Percentiles rank a stretch among this genome's conserved stretches.
phyloP scores from a whole-genome alignment of 2,329 filamentous ascomycete genomes.

The Mycosphaerelloides madeirae region DNA sequence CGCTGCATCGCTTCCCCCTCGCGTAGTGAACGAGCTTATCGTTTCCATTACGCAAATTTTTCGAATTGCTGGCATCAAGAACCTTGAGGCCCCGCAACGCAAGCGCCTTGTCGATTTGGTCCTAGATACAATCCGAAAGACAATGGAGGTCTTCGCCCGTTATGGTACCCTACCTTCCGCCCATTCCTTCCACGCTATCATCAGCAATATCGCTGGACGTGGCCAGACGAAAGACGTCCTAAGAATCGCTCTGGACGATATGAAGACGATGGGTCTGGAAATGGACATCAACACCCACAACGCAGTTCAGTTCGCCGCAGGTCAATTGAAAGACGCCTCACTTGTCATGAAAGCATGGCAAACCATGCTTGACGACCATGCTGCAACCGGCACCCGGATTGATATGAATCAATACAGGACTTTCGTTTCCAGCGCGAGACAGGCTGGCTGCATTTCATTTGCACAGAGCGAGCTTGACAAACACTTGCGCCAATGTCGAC shows the following conservation, averaged over 20 bases:
- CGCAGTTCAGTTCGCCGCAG: constrained; percentile 33
- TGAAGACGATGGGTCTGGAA: constrained; percentile 24
- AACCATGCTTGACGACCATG: constrained; percentile 22
- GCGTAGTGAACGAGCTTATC: constrained; percentile 38
- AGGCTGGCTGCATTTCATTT: constrained; percentile 1
- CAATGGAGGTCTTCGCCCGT: constrained; percentile 28
- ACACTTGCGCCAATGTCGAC: no score
- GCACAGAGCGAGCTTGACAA: no score
- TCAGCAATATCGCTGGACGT: constrained; percentile 33
- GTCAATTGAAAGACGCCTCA: constrained; percentile 26
- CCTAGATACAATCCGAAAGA: constrained; percentile 23
- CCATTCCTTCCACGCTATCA: constrained; percentile 36
- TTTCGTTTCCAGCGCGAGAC: constrained; percentile 25
- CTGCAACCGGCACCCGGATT: constrained; percentile 6
- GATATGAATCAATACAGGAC: constrained; percentile 25
- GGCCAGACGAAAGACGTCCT: constrained; percentile 28
- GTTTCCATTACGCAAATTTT: constrained; percentile 29
- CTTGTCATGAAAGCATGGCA: constrained; percentile 30
- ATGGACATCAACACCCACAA: constrained; percentile 32
- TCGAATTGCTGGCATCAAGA: constrained; percentile 18
- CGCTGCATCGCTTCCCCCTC: constrained; percentile 33
- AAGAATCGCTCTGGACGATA: constrained; percentile 26
- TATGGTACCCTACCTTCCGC: constrained; percentile 26
- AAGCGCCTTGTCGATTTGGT: constrained; percentile 22
- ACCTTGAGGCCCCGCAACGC: constrained; percentile 16